A percentile compares a stretch with the other conserved stretches of the same genome.
Evolutionary conservation across 2,329 filamentous ascomycete species (phyloP).

Genomic region (Pestalotiopsis sp.): DNA sequence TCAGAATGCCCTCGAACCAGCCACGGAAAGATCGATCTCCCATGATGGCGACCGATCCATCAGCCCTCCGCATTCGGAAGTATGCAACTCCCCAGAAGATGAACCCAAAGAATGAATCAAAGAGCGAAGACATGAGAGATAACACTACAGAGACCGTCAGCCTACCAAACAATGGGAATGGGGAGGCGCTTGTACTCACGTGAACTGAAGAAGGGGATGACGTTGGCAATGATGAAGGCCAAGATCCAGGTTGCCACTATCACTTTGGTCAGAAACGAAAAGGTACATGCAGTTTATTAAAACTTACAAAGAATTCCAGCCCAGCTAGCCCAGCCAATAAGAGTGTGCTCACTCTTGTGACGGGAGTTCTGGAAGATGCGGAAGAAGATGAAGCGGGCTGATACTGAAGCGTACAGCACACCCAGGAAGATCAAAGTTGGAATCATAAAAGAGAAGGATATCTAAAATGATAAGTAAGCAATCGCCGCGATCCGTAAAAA

Average conservation of each 20-base stretch:
- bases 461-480: slow-evolving; percentile 21
- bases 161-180: slow-evolving; percentile 24
- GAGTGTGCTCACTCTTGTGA: slow-evolving; percentile 80
- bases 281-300: slow-evolving; percentile 5
- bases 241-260: slow-evolving; percentile 72
- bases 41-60: slow-evolving; percentile 57
- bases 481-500: no score
- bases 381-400: slow-evolving; percentile 90
- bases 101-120: slow-evolving; percentile 93
- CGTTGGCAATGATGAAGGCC: slow-evolving; percentile 90
- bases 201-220: slow-evolving; percentile 91
- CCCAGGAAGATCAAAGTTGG: slow-evolving; percentile 92
- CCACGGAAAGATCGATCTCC: slow-evolving; percentile 56
- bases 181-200: slow-evolving; percentile 42
- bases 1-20: slow-evolving; percentile 62
- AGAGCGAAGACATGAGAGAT: slow-evolving; percentile 83
- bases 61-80: slow-evolving; percentile 72
- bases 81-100: slow-evolving; percentile 92
- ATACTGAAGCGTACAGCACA: slow-evolving; percentile 87
- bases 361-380: slow-evolving; percentile 78
- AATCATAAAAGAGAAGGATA: slow-evolving; percentile 93
- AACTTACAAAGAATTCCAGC: slow-evolving; percentile 65
- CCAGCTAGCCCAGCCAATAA: slow-evolving; percentile 82
- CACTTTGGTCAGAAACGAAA: slow-evolving; percentile 16
- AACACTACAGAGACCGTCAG: slow-evolving; percentile 43